Conservation (phyloP, 768 basidiomycete species). For the Boletellus sp. region DNA sequence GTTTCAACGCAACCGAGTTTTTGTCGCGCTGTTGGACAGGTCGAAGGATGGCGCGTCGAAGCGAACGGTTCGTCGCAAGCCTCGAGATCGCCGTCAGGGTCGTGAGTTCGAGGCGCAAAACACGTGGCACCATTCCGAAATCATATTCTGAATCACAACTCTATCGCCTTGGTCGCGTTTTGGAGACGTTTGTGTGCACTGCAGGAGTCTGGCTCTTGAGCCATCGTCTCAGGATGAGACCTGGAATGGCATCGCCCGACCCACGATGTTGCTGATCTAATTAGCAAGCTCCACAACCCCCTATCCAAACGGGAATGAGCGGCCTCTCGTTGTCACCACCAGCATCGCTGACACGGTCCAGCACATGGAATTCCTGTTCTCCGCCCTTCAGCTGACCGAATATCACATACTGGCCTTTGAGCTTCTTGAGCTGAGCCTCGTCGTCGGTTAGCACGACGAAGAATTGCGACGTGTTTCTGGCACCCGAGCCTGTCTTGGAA, state of each 20-base stretch:
- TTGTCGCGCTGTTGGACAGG: not conserved
- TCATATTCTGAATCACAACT: not conserved
- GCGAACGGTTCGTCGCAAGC: not conserved
- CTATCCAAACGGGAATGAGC: slow-evolving; percentile 41
- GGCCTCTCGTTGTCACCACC: slow-evolving; percentile 36
- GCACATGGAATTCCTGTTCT: slow-evolving; percentile 28
- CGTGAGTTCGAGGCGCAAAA: not conserved
- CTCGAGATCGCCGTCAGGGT: not conserved
- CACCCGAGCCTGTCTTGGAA: slow-evolving; percentile 41
- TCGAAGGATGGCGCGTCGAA: not conserved
- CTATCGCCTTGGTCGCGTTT: not conserved
- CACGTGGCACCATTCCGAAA: not conserved
- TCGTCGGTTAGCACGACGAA: slow-evolving; percentile 46
- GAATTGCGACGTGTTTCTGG: slow-evolving; percentile 45
- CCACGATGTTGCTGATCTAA: slow-evolving; percentile 1
- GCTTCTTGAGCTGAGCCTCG: slow-evolving; percentile 39
- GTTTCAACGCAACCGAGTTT: slow-evolving; percentile 1
- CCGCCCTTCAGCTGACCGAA: slow-evolving; percentile 40
- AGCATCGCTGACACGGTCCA: slow-evolving; percentile 33
- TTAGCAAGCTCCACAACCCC: slow-evolving; percentile 33
- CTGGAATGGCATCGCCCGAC: not conserved
- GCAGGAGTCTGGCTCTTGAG: not conserved
- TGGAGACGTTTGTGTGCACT: not conserved
- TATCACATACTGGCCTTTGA: slow-evolving; percentile 48
- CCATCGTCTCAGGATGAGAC: not conserved